Evolutionary conservation across 1,284 basidiomycete genomes (phyloP).

Genomic region (Puccinia novopanici): DNA sequence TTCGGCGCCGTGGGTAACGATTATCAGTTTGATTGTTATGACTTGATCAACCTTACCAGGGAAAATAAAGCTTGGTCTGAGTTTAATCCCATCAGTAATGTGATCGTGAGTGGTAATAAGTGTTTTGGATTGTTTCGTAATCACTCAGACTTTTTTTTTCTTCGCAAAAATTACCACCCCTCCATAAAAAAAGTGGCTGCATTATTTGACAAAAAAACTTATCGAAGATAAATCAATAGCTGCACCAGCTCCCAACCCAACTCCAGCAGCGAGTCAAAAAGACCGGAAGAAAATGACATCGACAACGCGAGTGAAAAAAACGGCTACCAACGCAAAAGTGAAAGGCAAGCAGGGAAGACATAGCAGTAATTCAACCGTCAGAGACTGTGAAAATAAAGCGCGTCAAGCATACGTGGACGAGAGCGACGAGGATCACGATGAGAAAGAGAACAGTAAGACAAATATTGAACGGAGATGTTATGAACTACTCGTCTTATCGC

Average conservation of each 20-base stretch:
- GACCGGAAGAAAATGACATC: background rate
- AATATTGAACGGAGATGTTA: slow-evolving; percentile 17
- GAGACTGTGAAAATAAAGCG: background rate
- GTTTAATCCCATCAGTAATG: slow-evolving; percentile 33
- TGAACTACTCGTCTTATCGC: background rate
- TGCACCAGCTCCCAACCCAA: background rate
- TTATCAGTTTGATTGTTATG: slow-evolving; percentile 49
- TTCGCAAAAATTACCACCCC: background rate
- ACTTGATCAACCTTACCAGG: slow-evolving; percentile 32
- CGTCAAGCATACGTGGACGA: background rate
- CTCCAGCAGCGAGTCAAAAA: background rate
- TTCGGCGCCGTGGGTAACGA: slow-evolving; percentile 32
- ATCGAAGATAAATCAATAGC: slow-evolving; percentile 38
- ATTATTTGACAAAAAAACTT: slow-evolving; percentile 43
- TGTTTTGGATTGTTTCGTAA: background rate
- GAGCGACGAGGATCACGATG: background rate
- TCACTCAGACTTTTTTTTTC: background rate
- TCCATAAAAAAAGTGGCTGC: slow-evolving; percentile 31
- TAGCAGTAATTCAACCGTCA: background rate
- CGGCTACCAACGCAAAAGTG: background rate
- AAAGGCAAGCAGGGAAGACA: slow-evolving; percentile 6
- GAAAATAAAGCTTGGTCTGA: slow-evolving; percentile 28
- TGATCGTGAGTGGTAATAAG: slow-evolving; percentile 28
- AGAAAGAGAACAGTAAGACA: too few relatives aligned
- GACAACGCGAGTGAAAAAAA: background rate